Base-by-base conservation (phyloP, 148 eudicot species). In the Heliosperma pusillum region DNA sequence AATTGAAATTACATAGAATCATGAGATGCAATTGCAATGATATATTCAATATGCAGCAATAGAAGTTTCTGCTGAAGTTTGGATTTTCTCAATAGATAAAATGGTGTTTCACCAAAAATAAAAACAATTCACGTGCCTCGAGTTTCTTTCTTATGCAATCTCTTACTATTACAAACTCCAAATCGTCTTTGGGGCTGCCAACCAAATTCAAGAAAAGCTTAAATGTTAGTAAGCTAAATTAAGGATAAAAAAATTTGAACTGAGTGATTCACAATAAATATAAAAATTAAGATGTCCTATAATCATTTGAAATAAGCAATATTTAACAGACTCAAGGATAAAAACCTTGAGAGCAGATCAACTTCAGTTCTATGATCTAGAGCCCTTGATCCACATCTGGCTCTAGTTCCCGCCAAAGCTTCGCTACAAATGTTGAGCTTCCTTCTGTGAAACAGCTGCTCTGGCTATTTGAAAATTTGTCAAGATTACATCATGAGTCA, bases 401-500 rank as follows among this genome's bases (percentile, higher is more conserved):
- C 91, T 82, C 99, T 86, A 50, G 99, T 96, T 83, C 89, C 99
- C 69, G 97, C 99, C 87, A 96, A 81, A 72, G 99, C 97, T 79
- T 96, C 99, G 81, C 97, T 96, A 71, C 71, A 86, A 75, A 96
- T 86, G 73, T 61, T 82, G 26, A 89, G 89, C 83, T 80, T 81
- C 70, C 83, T 85, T 42, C 97, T 91, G 72, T 89, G 92, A 83
- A 90, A 96, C 59, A 96, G 81, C 81, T 88, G 91, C 86, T 96
- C 99, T 70, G 99, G 99, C 99, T 96, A 84, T 70, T 70, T 72
- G 77, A 40, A 78, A 75, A 78, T 73, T 75, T 66, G 44, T 69
- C 58, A 69, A 60, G 69, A 65, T 76, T 77, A 76, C 64, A 64
- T 26, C 66, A 68, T 16, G 26, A 36, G 66, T 67, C 19, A 25